Evolutionary conservation across 2,329 filamentous ascomycete genomes (phyloP), one percentile per base, ranked within the genome.

Genomic region (Ustilaginoidea virens): DNA sequence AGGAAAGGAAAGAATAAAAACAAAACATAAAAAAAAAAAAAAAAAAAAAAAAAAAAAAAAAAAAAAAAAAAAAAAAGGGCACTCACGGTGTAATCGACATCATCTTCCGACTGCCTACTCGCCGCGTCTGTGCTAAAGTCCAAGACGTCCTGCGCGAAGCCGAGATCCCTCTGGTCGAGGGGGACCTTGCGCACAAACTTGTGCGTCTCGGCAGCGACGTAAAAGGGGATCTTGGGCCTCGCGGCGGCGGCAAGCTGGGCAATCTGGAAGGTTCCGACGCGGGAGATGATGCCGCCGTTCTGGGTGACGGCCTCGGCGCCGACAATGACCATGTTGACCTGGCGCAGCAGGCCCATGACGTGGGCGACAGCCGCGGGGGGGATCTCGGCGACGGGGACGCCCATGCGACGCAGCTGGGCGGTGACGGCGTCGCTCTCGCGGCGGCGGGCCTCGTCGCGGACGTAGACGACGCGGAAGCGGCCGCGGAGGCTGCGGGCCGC

Each of bases 101-200:
- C 56, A 31, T 71, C 61, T 23, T 61, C 55, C 6, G 56, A 53
- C 34, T 61, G 55, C 35, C 66, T 49, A 32, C 53, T 58, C 23
- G 43, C 28, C 9, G 37, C 59, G 5, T 67, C 61, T 2, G 69
- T 71, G 41, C 63, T 64, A 49, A 90, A 92, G 27, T 81, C 71
- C 34, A 90, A 63, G 10, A 92, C 67, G 19, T 72, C 66, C 53
- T 93, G 83, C 46, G 78, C 69, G 39, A 92, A 60, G 0, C 80
- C 80, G 33, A 92, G 59, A 46, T 90, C 80, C 34, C 76, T 72
- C 53, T 93, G 83, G 37, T 77, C 74, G 14, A 90, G 58, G 1
- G 87, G 82, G 44, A 86, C 90, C 31, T 90, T 66, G 43, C 85
- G 69, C 25, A 92, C 83, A 48, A 98, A 94, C 58, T 98, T 98